Percentiles rank a stretch among this genome's conserved stretches.
Evolutionary conservation across 2,329 filamentous ascomycete species (phyloP).

Genomic region (Emergomyces pasteurianus): DNA sequence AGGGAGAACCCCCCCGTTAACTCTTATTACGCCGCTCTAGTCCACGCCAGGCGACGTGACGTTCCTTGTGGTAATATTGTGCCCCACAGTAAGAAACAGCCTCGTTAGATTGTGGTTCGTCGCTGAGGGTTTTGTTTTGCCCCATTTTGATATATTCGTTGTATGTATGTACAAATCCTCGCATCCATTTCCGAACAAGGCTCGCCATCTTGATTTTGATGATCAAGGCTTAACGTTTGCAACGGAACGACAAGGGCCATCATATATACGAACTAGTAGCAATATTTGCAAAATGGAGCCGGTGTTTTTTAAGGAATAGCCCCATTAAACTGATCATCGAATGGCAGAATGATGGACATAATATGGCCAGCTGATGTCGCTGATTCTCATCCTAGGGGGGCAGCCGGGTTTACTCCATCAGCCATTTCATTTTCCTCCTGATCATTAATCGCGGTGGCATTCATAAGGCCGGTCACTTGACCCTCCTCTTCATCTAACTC

Average conservation of each 20-base stretch:
- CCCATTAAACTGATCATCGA: background rate
- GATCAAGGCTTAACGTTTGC: background rate
- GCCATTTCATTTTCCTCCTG: constrained; percentile 22
- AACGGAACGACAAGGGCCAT: background rate
- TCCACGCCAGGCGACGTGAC: background rate
- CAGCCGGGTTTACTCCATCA: constrained; percentile 3
- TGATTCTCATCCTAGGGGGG: constrained; percentile 13
- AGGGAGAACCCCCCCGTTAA: background rate
- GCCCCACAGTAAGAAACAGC: background rate
- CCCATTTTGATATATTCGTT: background rate
- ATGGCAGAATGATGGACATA: background rate
- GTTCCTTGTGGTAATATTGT: background rate
- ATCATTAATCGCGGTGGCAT: constrained; percentile 31
- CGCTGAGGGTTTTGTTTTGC: background rate
- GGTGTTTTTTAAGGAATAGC: background rate
- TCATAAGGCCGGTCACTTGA: constrained; percentile 30
- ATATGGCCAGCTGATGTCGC: background rate
- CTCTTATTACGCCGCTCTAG: background rate
- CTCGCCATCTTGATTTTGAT: background rate
- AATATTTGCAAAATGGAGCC: background rate
- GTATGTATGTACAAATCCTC: background rate
- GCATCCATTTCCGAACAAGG: background rate
- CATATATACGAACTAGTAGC: background rate
- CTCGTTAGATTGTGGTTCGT: background rate
- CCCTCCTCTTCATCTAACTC: constrained; percentile 33